These are phyloP conservation scores for Penicillium parvum DNA, from an alignment of 495 filamentous ascomycete genomes.

Conservation along the genomic window DNA sequence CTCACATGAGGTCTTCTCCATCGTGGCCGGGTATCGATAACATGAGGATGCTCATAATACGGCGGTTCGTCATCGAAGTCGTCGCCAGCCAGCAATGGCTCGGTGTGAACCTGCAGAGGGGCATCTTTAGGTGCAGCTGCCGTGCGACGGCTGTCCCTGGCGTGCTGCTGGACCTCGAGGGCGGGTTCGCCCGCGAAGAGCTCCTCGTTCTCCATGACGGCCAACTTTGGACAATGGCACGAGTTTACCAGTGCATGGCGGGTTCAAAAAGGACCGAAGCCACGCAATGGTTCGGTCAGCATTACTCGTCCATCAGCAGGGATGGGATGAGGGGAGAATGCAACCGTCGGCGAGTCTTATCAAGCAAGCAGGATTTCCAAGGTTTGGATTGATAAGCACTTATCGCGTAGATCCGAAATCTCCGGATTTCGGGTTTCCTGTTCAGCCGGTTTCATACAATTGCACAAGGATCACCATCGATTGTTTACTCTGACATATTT, in stretches of 20 bases:
- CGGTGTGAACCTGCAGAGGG: slow-evolving; percentile 11
- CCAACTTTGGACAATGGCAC: not conserved
- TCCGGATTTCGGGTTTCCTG: not conserved
- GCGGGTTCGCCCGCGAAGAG: slow-evolving; percentile 21
- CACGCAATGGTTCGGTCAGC: slow-evolving; percentile 7
- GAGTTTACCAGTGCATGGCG: slow-evolving; percentile 2
- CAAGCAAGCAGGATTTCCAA: slow-evolving; percentile 8
- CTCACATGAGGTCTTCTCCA: slow-evolving; percentile 25
- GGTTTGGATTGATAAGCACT: slow-evolving; percentile 4
- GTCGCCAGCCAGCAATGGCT: slow-evolving; percentile 11
- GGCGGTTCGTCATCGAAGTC: slow-evolving; percentile 9
- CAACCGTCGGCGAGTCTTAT: slow-evolving; percentile 1
- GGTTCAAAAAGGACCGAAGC: not conserved
- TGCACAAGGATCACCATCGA: too few species aligned
- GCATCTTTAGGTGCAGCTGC: slow-evolving; percentile 3
- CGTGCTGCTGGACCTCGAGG: slow-evolving; percentile 14
- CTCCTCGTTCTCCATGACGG: slow-evolving; percentile 27
- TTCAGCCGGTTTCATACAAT: not conserved
- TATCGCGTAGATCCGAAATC: slow-evolving; percentile 4
- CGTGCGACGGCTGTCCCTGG: not conserved
- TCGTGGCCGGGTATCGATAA: slow-evolving; percentile 10
- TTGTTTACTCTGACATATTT: too few species aligned
- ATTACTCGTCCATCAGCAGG: slow-evolving; percentile 5
- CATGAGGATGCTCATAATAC: not conserved
- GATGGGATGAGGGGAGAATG: slow-evolving; percentile 5